phyloP scores from a whole-genome alignment of 441 rosid genomes.

The Croton laevigatus region DNA sequence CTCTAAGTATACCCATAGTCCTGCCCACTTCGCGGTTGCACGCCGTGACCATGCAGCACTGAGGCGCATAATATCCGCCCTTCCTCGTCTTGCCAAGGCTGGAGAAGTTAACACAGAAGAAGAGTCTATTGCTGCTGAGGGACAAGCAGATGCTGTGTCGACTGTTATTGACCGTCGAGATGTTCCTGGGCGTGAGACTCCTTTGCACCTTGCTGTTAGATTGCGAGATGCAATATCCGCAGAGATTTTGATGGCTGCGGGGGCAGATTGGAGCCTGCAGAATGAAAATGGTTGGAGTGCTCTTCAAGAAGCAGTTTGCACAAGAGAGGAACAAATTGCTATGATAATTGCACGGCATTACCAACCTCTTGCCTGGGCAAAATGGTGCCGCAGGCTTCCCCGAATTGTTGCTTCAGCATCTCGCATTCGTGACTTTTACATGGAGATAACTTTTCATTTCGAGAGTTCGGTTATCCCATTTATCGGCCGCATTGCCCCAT shows the following conservation, averaged over 20 bases:
- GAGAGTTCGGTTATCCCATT: constrained; percentile 98
- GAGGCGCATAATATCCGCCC: constrained; percentile 46
- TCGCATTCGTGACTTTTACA: constrained; percentile 87
- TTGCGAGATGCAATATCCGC: constrained; percentile 75
- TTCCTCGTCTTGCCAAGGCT: constrained; percentile 77
- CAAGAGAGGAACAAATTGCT: constrained; percentile 85
- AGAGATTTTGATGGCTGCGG: constrained; percentile 93
- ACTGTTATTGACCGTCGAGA: constrained; percentile 81
- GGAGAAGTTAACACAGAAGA: constrained; percentile 80
- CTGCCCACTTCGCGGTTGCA: constrained; percentile 86
- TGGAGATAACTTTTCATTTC: constrained; percentile 97
- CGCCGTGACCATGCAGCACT: constrained; percentile 70
- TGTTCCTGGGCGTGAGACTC: constrained; percentile 95
- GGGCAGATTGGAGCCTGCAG: constrained; percentile 99
- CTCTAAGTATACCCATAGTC: constrained; percentile 75
- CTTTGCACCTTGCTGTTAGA: constrained; percentile 91
- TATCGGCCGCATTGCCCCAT: constrained; percentile 96
- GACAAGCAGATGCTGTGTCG: constrained; percentile 70
- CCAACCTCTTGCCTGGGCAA: constrained; percentile 98
- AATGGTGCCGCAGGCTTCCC: constrained; percentile 98
- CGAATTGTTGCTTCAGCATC: constrained; percentile 79
- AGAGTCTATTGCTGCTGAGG: constrained; percentile 77
- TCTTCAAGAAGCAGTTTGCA: constrained; percentile 95
- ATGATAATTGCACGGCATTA: constrained; percentile 88
- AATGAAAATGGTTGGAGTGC: constrained; percentile 99